A percentile compares a stretch with the other conserved stretches of the same genome.
These are phyloP conservation scores for Fraxinus sp. DNA, from an alignment of 305 asterid genomes.

Conservation along the genomic window DNA sequence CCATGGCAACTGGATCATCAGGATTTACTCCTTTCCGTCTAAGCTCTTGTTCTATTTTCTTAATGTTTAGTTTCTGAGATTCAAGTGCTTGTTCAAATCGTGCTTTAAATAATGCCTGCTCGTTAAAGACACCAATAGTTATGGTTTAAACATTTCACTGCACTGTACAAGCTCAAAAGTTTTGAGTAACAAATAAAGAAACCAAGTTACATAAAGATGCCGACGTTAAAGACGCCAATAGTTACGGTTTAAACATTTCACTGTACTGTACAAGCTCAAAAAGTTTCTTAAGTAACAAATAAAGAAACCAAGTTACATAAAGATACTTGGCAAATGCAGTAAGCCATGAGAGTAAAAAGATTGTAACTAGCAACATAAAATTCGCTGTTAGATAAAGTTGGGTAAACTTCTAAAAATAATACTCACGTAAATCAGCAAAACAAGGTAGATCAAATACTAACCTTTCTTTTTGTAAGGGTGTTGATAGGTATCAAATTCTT, in stretches of 20 bases:
- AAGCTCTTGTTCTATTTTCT: conserved; percentile 85
- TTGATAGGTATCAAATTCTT: conserved; percentile 91
- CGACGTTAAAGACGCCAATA: neutral
- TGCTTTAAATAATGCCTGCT: conserved; percentile 90
- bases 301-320: neutral
- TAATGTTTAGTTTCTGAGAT: conserved; percentile 88
- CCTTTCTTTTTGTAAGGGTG: conserved; percentile 93
- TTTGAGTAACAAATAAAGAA: neutral
- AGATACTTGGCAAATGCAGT: neutral
- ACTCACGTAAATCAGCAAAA: conserved; percentile 13
- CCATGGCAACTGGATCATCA: conserved; percentile 93
- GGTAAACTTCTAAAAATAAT: neutral
- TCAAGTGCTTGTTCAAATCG: conserved; percentile 95
- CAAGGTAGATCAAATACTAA: conserved; percentile 23
- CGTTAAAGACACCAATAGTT: conserved; percentile 9
- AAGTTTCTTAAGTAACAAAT: neutral
- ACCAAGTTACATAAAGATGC: neutral
- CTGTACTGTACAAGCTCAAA: neutral
- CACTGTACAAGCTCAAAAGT: neutral
- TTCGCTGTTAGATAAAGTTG: neutral
- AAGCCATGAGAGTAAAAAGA: neutral
- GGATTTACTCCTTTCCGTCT: conserved; percentile 88
- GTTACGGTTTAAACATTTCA: conserved; percentile 14
- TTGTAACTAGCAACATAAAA: neutral
- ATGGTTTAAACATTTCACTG: conserved; percentile 11